A percentile compares a stretch with the other conserved stretches of the same genome.
These are phyloP conservation scores for Chlorella sp. DNA, from an alignment of 139 green algal species.

Conservation along the genomic window DNA sequence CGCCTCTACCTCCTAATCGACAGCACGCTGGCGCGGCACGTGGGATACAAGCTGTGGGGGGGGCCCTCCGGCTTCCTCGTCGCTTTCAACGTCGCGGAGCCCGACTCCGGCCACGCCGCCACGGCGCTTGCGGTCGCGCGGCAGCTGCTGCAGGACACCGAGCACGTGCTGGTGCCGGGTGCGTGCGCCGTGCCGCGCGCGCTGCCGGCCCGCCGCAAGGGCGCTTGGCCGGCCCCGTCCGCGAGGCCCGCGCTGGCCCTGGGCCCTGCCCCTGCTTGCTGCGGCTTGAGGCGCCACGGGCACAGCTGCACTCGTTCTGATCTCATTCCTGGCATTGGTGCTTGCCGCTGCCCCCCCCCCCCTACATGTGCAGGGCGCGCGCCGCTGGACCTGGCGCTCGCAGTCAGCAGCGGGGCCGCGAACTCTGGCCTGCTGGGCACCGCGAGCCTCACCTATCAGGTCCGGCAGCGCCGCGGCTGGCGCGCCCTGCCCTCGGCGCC, in stretches of 20 bases:
- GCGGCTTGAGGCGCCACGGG: no score
- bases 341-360: no score
- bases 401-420: not conserved
- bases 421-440: conserved; percentile 19
- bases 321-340: no score
- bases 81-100: conserved; percentile 3
- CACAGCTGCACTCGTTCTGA: no score
- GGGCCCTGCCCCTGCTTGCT: no score
- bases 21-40: conserved; percentile 14
- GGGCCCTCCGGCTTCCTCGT: conserved; percentile 19
- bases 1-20: not conserved
- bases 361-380: no score
- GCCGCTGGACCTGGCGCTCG: conserved; percentile 12
- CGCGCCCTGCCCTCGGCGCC: no score
- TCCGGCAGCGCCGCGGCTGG: no score
- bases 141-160: conserved; percentile 13
- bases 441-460: conserved; percentile 18
- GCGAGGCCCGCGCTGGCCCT: no score
- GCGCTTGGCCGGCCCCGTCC: no score
- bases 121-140: conserved; percentile 19
- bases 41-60: conserved; percentile 25
- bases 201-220: no score
- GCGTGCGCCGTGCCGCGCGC: not conserved
- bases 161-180: not conserved
- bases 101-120: conserved; percentile 6